These are phyloP conservation scores for Xylaria bambusicola DNA, from an alignment of 495 filamentous ascomycete genomes.

Conservation along the genomic window DNA sequence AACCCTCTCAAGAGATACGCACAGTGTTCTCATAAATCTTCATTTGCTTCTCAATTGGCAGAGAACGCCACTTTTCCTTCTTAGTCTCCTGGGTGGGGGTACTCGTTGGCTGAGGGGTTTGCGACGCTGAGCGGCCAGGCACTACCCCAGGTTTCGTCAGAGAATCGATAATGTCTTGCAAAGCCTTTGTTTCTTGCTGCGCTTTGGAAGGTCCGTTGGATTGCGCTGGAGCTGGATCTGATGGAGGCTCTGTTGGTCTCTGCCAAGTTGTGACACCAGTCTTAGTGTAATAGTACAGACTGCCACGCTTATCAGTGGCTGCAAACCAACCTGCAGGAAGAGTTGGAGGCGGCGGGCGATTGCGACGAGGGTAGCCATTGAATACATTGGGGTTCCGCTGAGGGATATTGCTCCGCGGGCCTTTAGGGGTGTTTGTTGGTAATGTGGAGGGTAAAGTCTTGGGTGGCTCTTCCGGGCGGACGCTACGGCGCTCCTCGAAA, in stretches of 20 bases:
- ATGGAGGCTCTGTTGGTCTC: conserved; percentile 66
- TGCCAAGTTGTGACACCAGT: conserved; percentile 78
- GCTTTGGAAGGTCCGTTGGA: conserved; percentile 66
- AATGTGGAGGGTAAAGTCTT: conserved; percentile 41
- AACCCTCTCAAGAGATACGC: conserved; percentile 42
- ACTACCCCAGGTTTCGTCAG: conserved; percentile 66
- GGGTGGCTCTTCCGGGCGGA: conserved; percentile 57
- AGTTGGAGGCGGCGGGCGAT: conserved; percentile 54
- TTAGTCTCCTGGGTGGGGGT: conserved; percentile 63
- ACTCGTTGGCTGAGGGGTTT: conserved; percentile 66
- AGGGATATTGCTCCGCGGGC: conserved; percentile 65
- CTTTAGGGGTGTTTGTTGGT: conserved; percentile 59
- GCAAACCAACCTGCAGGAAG: conserved; percentile 82
- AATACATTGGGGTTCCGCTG: conserved; percentile 63
- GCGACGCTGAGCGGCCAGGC: conserved; percentile 48
- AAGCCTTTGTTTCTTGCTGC: conserved; percentile 50
- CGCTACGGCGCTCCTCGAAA: conserved; percentile 66
- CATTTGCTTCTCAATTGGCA: conserved; percentile 82
- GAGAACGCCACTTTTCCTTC: conserved; percentile 80
- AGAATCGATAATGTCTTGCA: conserved; percentile 84
- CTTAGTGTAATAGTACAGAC: conserved; percentile 78
- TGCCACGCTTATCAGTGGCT: conserved; percentile 64
- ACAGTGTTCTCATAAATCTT: conserved; percentile 92
- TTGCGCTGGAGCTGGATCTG: conserved; percentile 59
- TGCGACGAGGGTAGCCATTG: conserved; percentile 56